Evolutionary conservation across 306 rosid species (phyloP).

Genomic region (Malus fusca): DNA sequence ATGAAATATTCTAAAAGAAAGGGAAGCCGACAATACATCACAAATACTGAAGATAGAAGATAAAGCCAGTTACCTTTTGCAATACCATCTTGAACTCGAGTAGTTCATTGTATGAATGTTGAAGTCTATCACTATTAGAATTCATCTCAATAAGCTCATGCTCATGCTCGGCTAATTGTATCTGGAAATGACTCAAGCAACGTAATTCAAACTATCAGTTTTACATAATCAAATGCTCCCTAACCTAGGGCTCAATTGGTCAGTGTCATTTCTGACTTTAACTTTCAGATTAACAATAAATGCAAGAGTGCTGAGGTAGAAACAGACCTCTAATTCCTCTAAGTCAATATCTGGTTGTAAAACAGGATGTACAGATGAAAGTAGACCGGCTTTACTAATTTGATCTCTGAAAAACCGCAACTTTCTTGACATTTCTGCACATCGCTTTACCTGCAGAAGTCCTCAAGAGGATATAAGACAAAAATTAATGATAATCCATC

Average conservation of each 20-base stretch:
- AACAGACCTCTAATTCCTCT: constrained; percentile 82
- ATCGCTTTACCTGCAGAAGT: constrained; percentile 78
- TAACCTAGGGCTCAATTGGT: neutral
- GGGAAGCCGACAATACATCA: neutral
- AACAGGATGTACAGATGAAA: constrained; percentile 47
- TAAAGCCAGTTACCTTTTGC: constrained; percentile 58
- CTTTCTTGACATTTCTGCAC: constrained; percentile 98
- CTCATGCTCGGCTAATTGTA: constrained; percentile 91
- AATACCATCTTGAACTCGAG: constrained; percentile 92
- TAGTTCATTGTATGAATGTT: constrained; percentile 89
- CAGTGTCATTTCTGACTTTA: constrained; percentile 3
- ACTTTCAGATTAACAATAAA: constrained; percentile 13
- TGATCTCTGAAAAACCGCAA: constrained; percentile 88
- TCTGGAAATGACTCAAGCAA: constrained; percentile 36
- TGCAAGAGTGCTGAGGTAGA: constrained; percentile 18
- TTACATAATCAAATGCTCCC: constrained; percentile 21
- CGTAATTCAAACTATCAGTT: constrained; percentile 16
- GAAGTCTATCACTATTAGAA: constrained; percentile 83
- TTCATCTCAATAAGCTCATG: constrained; percentile 91
- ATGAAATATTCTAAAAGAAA: neutral
- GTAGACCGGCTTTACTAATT: constrained; percentile 72
- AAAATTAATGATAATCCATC: constrained; percentile 4
- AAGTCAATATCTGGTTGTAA: constrained; percentile 69
- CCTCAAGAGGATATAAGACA: constrained; percentile 13
- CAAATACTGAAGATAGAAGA: neutral